Base-by-base conservation (phyloP, 2,329 filamentous ascomycete genomes). In the Alternaria sp. region DNA sequence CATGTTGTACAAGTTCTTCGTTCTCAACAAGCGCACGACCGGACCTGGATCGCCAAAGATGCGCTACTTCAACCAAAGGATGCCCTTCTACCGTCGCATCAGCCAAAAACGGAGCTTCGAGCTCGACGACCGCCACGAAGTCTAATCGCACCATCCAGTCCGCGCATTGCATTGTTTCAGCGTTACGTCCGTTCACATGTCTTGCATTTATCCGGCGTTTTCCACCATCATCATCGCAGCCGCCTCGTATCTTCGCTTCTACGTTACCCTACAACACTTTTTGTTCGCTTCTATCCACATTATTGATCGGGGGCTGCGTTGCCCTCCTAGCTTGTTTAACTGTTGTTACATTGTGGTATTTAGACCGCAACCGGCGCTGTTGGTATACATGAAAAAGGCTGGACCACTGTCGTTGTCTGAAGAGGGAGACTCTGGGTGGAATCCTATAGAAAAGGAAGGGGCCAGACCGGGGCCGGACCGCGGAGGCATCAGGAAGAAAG, bases 1-100 rank as follows among this genome's bases (percentile, higher is more conserved):
- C 59, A 77, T 81, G 58, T 69, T 85, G 44, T 88, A 85, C 82
- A 85, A 84, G 80, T 74, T 82, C 30, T 87, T 86, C 66, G 81
- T 78, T 60, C 44, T 71, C 75, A 75, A 71, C 73, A 76, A 66
- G 51, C 67, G 70, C 47, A 65, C 65, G 2, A 56, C 50, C 32
- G 68, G 66, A 19, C 71, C 71, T 6, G 63, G 62, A 6, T 56
- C 61, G 19, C 66, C 63, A 58, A 75, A 67, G 54, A 28, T 62
- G 53, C 66, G 67, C 17, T 63, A 61, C 50, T 40, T 67, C 19
- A 61, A 62, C 47, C 69, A 73, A 19, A 68, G 77, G 30, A 66
- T 78, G 46, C 76, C 75, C 6, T 79, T 79, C 57, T 79, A 79
- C 67, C 74, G 77, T 60, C 74, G 76, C 45, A 75, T 79, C 60